These are phyloP conservation scores for Hericium erinaceus DNA, from an alignment of 768 basidiomycete genomes.

Conservation along the genomic window DNA sequence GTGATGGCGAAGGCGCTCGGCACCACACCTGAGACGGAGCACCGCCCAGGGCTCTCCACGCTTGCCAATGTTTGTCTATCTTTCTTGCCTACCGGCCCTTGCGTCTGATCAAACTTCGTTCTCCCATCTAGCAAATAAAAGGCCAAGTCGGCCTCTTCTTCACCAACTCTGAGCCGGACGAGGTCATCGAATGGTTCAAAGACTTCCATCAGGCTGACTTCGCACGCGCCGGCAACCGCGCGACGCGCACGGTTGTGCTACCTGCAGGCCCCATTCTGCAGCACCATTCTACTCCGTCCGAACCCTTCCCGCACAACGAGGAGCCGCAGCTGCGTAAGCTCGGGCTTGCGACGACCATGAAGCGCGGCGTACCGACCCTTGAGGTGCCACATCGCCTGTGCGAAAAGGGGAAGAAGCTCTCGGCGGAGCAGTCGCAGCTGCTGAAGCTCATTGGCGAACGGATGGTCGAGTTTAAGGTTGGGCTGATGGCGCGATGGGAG, in stretches of 20 bases:
- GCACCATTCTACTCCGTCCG: constrained; percentile 66
- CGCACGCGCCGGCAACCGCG: constrained; percentile 79
- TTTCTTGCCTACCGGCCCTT: background rate
- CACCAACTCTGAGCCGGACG: constrained; percentile 82
- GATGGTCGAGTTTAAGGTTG: constrained; percentile 78
- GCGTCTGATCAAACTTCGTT: background rate
- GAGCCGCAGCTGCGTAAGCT: constrained; percentile 93
- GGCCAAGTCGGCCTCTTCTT: constrained; percentile 93
- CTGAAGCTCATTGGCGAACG: constrained; percentile 85
- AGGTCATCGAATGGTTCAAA: constrained; percentile 91
- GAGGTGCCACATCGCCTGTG: constrained; percentile 77
- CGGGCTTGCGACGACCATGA: constrained; percentile 77
- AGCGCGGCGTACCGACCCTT: constrained; percentile 81
- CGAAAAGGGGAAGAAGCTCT: constrained; percentile 69
- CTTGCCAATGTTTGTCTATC: constrained; percentile 56
- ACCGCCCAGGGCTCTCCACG: constrained; percentile 65
- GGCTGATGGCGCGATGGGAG: constrained; percentile 66
- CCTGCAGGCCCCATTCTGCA: constrained; percentile 83
- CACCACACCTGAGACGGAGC: constrained; percentile 78
- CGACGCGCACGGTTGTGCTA: constrained; percentile 63
- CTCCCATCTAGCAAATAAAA: constrained; percentile 65
- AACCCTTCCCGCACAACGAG: constrained; percentile 94
- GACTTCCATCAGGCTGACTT: constrained; percentile 87
- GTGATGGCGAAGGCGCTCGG: constrained; percentile 98
- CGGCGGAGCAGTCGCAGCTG: constrained; percentile 83